Base-by-base conservation (phyloP, 2,329 filamentous ascomycete species). In the Talaromyces sp. region DNA sequence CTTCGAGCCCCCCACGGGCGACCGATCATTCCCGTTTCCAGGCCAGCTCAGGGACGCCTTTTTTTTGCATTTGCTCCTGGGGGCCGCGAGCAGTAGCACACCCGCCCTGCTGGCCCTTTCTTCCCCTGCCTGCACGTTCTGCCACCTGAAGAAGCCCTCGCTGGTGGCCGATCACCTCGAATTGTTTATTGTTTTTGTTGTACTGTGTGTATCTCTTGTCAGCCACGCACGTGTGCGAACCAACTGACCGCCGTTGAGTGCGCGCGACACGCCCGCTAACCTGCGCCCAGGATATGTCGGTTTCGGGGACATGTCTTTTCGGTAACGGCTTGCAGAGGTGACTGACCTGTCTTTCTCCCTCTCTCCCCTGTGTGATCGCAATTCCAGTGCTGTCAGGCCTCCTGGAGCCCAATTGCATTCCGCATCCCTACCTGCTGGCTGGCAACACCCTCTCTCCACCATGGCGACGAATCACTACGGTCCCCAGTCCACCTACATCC, bases 401-500 rank as follows among this genome's bases (percentile, higher is more conserved):
- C n/a, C 21, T 24, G 43, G n/a, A 24, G 43, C 43, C 43, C n/a
- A 46, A 46, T 46, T 46, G 43, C 43, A 19, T 17, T 52, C 17
- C 49, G 11, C 26, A 29, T 52, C 24, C 27, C 49, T 29, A 29
- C 24, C 49, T 52, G 24, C 24, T 52, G 19, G 17, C 49, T 46
- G 27, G 49, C 24, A 17, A 29, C 32, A n/a, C 24, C 11, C 24
- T 27, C 24, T n/a, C 46, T 29, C 14, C 56, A 56, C 32, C 55
- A 61, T 61, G 59, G 55, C 57, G 24, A 58, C 59, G 5, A 58
- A 43, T 17, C 53, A 58, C 49, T 56, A 56, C 58, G 43, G 35
- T 26, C 29, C 41, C 43, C 31, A 27, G 55, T 58, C 59, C 49
- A 61, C 31, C 56, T 55, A 55, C 52, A 61, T 61, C 49, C 59